A percentile compares a stretch with the other conserved stretches of the same genome.
Evolutionary conservation across 805 yeast genomes (phyloP).

Genomic region (Isabelozyma heimii): DNA sequence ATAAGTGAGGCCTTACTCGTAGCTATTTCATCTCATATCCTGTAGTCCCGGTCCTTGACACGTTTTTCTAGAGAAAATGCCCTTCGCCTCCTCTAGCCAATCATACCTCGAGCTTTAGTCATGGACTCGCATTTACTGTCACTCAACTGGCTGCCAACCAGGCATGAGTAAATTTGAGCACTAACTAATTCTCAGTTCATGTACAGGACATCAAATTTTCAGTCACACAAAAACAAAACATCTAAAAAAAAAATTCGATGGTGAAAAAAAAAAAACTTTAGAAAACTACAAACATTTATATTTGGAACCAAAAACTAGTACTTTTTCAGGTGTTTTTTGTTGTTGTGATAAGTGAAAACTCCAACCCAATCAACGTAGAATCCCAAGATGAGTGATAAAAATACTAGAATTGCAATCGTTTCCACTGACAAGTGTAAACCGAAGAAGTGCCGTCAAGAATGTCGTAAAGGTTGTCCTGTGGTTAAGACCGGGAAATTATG

Average conservation of each 20-base stretch:
- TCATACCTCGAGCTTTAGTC: constrained; percentile 16
- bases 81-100: constrained; percentile 13
- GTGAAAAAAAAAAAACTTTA: constrained; percentile 2
- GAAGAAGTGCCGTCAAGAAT: constrained; percentile 97
- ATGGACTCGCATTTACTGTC: constrained; percentile 18
- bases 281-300: not conserved
- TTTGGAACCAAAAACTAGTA: not conserved
- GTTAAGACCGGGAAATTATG: constrained; percentile 97
- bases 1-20: no score
- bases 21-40: no score
- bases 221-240: not conserved
- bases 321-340: not conserved
- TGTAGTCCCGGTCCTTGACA: not conserved
- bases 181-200: constrained; percentile 5
- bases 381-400: constrained; percentile 31
- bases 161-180: constrained; percentile 12
- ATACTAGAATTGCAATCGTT: constrained; percentile 93
- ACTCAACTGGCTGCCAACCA: not conserved
- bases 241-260: not conserved
- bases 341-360: constrained; percentile 6
- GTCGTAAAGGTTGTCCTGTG: constrained; percentile 95
- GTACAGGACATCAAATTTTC: not conserved
- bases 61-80: not conserved
- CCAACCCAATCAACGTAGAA: not conserved
- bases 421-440: constrained; percentile 95